These are phyloP conservation scores for Lipomyces chichibuensis DNA, from an alignment of 805 yeast genomes.

Conservation along the genomic window DNA sequence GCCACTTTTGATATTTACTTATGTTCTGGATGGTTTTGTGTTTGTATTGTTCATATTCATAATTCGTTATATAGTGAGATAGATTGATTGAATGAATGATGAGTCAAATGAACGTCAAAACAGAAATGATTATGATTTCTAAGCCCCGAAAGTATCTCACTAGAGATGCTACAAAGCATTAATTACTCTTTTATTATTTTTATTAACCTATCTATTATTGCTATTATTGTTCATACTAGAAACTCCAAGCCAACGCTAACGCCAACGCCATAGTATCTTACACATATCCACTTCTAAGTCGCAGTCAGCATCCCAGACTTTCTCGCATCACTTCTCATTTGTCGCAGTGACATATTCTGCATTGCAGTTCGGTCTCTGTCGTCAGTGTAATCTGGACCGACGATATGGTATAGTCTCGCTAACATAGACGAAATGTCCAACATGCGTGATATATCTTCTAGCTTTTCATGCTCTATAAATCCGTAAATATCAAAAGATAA, in stretches of 20 bases:
- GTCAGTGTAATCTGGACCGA: slow-evolving; percentile 11
- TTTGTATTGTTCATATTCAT: no score
- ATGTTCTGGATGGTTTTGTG: background rate
- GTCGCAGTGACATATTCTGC: slow-evolving; percentile 4
- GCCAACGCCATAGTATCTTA: background rate
- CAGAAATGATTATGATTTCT: no score
- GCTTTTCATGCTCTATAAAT: slow-evolving; percentile 5
- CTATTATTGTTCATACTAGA: no score
- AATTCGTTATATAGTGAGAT: no score
- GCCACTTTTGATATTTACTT: background rate
- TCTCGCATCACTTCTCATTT: background rate
- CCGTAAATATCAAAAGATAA: background rate
- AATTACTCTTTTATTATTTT: no score
- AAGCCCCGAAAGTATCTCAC: no score
- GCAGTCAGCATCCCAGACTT: background rate
- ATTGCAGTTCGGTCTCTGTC: slow-evolving; percentile 10
- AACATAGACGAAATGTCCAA: slow-evolving; percentile 3
- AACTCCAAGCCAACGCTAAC: background rate
- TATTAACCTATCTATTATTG: no score
- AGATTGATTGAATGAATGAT: no score
- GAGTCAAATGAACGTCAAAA: no score
- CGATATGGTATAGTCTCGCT: slow-evolving; percentile 5
- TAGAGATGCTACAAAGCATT: no score
- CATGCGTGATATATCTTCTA: slow-evolving; percentile 21
- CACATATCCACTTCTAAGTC: background rate